Base-by-base conservation (phyloP, 1,284 basidiomycete species). In the Schizophyllum commune region DNA sequence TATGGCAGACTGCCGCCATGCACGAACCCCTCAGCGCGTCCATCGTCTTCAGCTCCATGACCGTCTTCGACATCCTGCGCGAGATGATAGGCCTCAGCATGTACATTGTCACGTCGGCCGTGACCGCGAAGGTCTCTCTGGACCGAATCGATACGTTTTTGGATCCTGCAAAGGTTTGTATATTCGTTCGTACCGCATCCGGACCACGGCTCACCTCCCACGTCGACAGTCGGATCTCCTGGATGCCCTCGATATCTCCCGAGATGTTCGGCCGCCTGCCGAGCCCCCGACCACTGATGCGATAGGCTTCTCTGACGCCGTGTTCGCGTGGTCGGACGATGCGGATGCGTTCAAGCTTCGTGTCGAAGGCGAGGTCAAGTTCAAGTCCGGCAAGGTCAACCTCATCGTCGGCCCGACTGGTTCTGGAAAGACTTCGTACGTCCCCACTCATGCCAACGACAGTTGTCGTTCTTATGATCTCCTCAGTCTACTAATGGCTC, bases 381-480 rank as follows among this genome's bases (percentile, higher is more conserved):
- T 89, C 5, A 71, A 69, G 9, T 75, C 86, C 53, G 77, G 34
- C 7, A 82, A 5, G 78, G 70, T 6, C 81, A 87, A 65, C 70
- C 89, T 8, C 67, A 76, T 0, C 89, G 90, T 74, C 76, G 79
- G 61, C 77, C 73, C 57, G 81, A 82, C n/a, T 74, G 79, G 64
- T 75, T 90, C 65, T 88, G 34, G 34, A 13, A 39, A 39, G 34
- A 39, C 34, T 6, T 39, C 34, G 34, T 39, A 7, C 6, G 34
- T 39, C 34, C 13, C 34, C 7, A 7, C 39, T 47, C 39, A 47
- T 13, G 39, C 39, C 17, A 47, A 5, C 27, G 27, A 27, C 27
- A 5, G 27, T 27, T 5, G 69, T 66, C 17, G 66, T 65, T 11
- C 68, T 66, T 33, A 73, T 74, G 13, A 82, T 82, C 67, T 81